phyloP scores from a whole-genome alignment of 768 basidiomycete genomes.

The Pisolithus albus region DNA sequence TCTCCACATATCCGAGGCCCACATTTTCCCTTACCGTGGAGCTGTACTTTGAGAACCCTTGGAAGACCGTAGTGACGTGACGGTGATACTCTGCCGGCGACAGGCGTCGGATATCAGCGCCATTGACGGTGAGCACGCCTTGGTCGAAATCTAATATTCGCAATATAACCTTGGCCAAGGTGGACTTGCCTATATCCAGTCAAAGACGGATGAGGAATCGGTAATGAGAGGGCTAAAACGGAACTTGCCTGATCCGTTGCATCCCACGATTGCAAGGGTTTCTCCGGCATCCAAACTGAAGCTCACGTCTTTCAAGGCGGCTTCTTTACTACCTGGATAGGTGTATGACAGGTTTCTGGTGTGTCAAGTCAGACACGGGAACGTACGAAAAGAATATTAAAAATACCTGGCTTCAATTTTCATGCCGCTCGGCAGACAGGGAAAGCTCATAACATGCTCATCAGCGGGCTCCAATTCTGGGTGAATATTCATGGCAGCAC shows the following conservation, averaged over 20 bases:
- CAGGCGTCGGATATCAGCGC: slow-evolving; percentile 56
- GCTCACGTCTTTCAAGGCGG: slow-evolving; percentile 63
- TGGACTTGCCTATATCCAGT: slow-evolving; percentile 66
- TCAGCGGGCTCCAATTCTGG: slow-evolving; percentile 59
- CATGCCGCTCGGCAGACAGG: slow-evolving; percentile 47
- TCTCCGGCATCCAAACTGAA: slow-evolving; percentile 70
- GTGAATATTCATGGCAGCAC: slow-evolving; percentile 64
- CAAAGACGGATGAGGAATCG: slow-evolving; percentile 1
- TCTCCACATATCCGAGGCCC: slow-evolving; percentile 71
- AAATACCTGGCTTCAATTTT: slow-evolving; percentile 63
- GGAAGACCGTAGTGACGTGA: slow-evolving; percentile 76
- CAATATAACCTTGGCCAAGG: slow-evolving; percentile 73
- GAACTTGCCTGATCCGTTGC: slow-evolving; percentile 69
- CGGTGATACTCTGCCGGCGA: slow-evolving; percentile 66
- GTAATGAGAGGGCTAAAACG: slow-evolving; percentile 10
- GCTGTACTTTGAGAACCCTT: slow-evolving; percentile 78
- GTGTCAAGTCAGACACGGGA: slow-evolving; percentile 9
- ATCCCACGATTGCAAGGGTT: slow-evolving; percentile 79
- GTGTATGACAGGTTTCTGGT: slow-evolving; percentile 61
- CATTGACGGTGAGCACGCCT: slow-evolving; percentile 67
- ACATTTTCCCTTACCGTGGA: slow-evolving; percentile 77
- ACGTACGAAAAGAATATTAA: slow-evolving; percentile 5
- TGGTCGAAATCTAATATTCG: slow-evolving; percentile 72
- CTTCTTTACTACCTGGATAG: slow-evolving; percentile 67
- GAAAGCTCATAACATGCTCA: slow-evolving; percentile 46